Conservation (phyloP, 495 filamentous ascomycete genomes). For the Penicillium lividum region DNA sequence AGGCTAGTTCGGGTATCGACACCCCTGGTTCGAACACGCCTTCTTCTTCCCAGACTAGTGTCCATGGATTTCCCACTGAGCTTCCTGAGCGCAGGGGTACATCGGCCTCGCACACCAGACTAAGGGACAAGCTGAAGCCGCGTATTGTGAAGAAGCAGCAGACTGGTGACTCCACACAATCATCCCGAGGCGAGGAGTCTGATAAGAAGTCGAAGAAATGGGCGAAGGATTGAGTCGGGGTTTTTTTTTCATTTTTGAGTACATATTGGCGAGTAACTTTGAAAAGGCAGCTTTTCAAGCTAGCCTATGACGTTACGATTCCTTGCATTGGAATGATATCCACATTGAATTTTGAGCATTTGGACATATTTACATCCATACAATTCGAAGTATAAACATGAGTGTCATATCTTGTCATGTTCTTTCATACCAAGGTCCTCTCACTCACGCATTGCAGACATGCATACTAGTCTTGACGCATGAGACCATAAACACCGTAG, state of each 20-base stretch:
- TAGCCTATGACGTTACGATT: slow-evolving; percentile 3
- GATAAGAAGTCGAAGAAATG: slow-evolving; percentile 6
- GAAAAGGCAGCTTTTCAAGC: neutral
- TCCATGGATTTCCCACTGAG: slow-evolving; percentile 13
- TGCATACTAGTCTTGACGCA: neutral
- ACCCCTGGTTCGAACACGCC: slow-evolving; percentile 26
- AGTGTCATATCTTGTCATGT: neutral
- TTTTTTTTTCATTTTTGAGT: neutral
- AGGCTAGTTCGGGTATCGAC: slow-evolving; percentile 23
- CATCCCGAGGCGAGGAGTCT: neutral
- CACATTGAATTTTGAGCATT: neutral
- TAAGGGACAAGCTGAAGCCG: slow-evolving; percentile 28
- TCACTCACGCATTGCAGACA: neutral
- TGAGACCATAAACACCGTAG: neutral
- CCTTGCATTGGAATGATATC: neutral
- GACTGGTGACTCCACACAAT: neutral
- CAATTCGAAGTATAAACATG: slow-evolving; percentile 1
- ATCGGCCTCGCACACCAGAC: slow-evolving; percentile 7
- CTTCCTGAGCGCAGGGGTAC: slow-evolving; percentile 21
- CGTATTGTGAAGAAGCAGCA: slow-evolving; percentile 26
- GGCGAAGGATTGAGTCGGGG: neutral
- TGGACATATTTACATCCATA: slow-evolving; percentile 4
- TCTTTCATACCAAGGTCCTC: neutral
- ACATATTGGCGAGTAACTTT: slow-evolving; percentile 1
- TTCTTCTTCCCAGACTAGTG: slow-evolving; percentile 15